Evolutionary conservation across 345 rosid genomes (phyloP), one percentile per base, ranked within the genome.

Genomic region (Rhizophora mangle): DNA sequence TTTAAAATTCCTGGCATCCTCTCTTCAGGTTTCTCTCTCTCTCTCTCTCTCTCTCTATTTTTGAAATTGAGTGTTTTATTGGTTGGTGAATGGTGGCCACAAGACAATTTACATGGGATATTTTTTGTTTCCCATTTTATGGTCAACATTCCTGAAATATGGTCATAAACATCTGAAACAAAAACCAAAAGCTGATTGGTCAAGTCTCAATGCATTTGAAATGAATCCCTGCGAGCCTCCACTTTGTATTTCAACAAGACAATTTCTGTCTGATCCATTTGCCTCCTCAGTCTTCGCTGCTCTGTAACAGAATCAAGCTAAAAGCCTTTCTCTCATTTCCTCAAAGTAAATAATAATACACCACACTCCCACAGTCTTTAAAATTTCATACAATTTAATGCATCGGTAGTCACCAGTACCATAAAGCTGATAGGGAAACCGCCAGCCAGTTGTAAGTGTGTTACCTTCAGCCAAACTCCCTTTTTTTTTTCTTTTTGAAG

Each of bases 101-200:
- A 7, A 30, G 31, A 30, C 31, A 30, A 30, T 30, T 8, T 39
- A 39, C 47, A 39, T 10, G 47, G 47, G 47, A 11, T 39, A 1
- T 9, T 39, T 39, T 10, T 39, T 39, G 47, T 11, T 9, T 13
- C 10, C 46, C 46, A 9, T 39, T 39, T 39, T 9, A 39, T 10
- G 47, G 47, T 39, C 47, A 39, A 39, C 10, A 39, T 39, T 13
- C 18, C 13, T 13, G 16, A 43, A 15, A 43, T 13, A 43, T 5
- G 29, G 30, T 56, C 29, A 27, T 24, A 24, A 56, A 56, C 18
- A 5, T 11, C 21, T 64, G 24, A 61, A 72, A 60, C 32, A 6
- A 19, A 29, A 62, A 70, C 62, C 75, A 66, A 73, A 4, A 24
- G 57, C 26, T 6, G 24, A 57, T 4, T 36, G 63, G 69, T 65